Percentiles rank a stretch among this genome's conserved stretches.
Evolutionary conservation across 805 yeast genomes (phyloP).

Genomic region (Yarrowia divulgata): DNA sequence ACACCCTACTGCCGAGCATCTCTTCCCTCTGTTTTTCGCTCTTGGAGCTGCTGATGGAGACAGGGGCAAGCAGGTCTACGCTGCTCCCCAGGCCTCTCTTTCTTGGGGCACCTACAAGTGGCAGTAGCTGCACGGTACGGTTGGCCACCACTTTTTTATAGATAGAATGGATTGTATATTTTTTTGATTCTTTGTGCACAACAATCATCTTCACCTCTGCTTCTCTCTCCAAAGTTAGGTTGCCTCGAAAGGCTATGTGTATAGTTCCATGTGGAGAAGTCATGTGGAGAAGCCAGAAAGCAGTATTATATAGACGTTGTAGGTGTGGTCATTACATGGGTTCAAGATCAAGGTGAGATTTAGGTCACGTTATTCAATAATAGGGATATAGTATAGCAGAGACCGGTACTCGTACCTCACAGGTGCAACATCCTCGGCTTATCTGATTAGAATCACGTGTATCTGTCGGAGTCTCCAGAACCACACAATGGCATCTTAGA

Average conservation of each 20-base stretch:
- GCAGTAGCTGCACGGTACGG: background rate
- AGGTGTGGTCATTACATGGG: too few species aligned
- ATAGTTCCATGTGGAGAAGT: constrained; percentile 4
- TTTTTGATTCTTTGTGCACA: too few species aligned
- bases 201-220: background rate
- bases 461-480: background rate
- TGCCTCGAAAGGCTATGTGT: constrained; percentile 10
- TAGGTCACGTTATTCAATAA: too few species aligned
- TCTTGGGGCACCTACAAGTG: constrained; percentile 30
- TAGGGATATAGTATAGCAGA: too few species aligned
- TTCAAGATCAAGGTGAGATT: too few species aligned
- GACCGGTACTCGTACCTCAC: too few species aligned
- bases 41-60: constrained; percentile 55
- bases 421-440: constrained; percentile 1
- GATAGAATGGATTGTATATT: constrained; percentile 5
- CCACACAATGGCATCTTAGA: background rate
- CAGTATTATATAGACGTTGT: background rate
- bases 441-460: constrained; percentile 13
- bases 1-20: constrained; percentile 81
- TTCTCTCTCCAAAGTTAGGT: background rate
- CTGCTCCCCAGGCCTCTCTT: constrained; percentile 21
- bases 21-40: constrained; percentile 69
- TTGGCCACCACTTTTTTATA: background rate
- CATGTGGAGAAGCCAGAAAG: background rate
- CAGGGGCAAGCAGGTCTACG: constrained; percentile 25